Evolutionary conservation across 2,329 filamentous ascomycete genomes (phyloP).

Genomic region (Lachnellula willkommii): DNA sequence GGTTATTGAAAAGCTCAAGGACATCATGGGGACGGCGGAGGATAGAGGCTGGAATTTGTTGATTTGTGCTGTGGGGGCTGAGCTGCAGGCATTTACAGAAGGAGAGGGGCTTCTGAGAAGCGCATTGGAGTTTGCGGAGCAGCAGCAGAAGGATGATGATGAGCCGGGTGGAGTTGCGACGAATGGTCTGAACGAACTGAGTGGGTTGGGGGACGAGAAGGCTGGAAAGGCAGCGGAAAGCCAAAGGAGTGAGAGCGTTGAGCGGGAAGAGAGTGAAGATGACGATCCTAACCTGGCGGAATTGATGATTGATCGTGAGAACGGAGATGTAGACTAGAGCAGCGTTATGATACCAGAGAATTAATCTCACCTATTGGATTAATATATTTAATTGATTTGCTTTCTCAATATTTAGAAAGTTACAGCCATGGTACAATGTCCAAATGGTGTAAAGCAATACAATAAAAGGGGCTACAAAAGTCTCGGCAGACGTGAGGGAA

Average conservation of each 20-base stretch:
- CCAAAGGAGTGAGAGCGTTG: slow-evolving; percentile 6
- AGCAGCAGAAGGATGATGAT: neutral
- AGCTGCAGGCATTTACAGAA: slow-evolving; percentile 61
- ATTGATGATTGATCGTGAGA: slow-evolving; percentile 22
- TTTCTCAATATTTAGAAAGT: too few relatives aligned
- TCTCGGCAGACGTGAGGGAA: too few relatives aligned
- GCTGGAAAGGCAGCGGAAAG: neutral
- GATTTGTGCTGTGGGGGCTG: slow-evolving; percentile 70
- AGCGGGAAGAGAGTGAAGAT: slow-evolving; percentile 20
- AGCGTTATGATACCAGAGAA: slow-evolving; percentile 7
- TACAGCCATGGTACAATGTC: too few relatives aligned
- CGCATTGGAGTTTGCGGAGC: slow-evolving; percentile 27
- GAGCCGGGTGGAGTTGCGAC: slow-evolving; percentile 1
- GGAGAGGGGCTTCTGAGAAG: slow-evolving; percentile 51
- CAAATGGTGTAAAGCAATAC: too few relatives aligned
- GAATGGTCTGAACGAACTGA: slow-evolving; percentile 8
- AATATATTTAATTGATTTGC: too few relatives aligned
- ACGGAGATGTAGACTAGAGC: neutral
- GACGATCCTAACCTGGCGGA: slow-evolving; percentile 25
- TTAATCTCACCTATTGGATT: neutral
- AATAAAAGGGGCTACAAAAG: too few relatives aligned
- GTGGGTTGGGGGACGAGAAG: neutral
- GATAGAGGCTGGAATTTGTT: slow-evolving; percentile 66
- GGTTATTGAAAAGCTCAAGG: slow-evolving; percentile 51
- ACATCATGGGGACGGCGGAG: slow-evolving; percentile 50